Percentiles rank a stretch among this genome's conserved stretches.
These are phyloP conservation scores for Lignosus rhinocerotis DNA, from an alignment of 1,284 basidiomycete genomes.

Conservation along the genomic window DNA sequence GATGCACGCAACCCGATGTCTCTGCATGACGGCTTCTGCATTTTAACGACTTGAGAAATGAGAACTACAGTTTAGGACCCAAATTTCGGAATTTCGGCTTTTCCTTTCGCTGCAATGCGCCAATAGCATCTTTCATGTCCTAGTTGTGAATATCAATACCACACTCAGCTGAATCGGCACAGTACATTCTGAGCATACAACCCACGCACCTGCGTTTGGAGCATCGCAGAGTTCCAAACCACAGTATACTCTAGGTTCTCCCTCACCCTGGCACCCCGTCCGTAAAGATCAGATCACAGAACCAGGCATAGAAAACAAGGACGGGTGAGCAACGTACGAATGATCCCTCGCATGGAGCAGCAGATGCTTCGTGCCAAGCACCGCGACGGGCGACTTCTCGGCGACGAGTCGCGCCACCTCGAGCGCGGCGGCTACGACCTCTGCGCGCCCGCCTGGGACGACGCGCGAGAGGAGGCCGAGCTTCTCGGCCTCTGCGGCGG, in stretches of 20 bases:
- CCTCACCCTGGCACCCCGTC: constrained; percentile 50
- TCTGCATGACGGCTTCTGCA: background rate
- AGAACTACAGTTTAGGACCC: background rate
- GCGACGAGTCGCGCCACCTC: constrained; percentile 71
- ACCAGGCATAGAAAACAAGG: background rate
- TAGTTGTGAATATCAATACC: background rate
- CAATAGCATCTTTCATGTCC: background rate
- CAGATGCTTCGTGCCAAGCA: constrained; percentile 73
- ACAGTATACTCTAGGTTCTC: constrained; percentile 74
- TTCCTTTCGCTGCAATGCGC: background rate
- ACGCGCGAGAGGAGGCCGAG: constrained; percentile 64
- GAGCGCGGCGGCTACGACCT: constrained; percentile 61
- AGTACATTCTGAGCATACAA: background rate
- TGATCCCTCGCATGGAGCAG: constrained; percentile 77
- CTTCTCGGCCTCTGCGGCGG: constrained; percentile 65
- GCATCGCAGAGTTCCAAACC: constrained; percentile 72
- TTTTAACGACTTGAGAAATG: background rate
- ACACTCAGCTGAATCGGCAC: background rate
- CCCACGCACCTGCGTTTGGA: constrained; percentile 65
- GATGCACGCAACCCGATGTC: too few species aligned
- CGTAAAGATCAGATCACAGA: background rate
- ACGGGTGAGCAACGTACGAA: constrained; percentile 43
- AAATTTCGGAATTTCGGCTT: background rate
- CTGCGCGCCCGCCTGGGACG: constrained; percentile 64
- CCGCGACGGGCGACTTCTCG: constrained; percentile 80